Conservation (phyloP, 352 stramenopile genomes). For the Phytophthora colocasiae region DNA sequence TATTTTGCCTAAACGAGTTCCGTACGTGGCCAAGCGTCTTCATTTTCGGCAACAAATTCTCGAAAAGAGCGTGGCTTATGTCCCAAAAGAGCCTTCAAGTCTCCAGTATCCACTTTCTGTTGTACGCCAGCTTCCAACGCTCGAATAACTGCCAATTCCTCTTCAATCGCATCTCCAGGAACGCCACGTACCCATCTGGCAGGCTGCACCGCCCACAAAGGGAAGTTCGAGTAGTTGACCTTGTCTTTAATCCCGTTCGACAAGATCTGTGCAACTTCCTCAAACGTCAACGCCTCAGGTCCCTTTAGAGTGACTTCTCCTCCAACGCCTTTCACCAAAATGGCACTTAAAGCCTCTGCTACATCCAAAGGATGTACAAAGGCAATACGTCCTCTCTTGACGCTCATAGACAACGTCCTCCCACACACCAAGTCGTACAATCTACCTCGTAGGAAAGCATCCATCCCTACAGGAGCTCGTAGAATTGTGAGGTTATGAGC, state of each 20-base stretch:
- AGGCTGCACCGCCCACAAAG: constrained; percentile 76
- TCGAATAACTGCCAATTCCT: constrained; percentile 54
- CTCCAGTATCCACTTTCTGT: constrained; percentile 34
- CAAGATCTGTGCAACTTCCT: constrained; percentile 54
- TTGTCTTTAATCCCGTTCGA: constrained; percentile 47
- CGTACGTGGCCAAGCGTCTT: constrained; percentile 46
- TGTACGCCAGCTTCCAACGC: constrained; percentile 58
- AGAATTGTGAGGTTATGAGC: constrained; percentile 41
- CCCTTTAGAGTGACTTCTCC: constrained; percentile 48
- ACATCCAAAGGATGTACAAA: constrained; percentile 74
- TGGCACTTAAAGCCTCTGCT: constrained; percentile 46
- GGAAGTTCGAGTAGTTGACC: constrained; percentile 72
- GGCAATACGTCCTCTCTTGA: constrained; percentile 62
- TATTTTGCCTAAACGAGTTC: constrained; percentile 13
- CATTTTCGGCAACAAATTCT: constrained; percentile 57
- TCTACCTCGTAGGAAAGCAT: constrained; percentile 59
- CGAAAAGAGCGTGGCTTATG: constrained; percentile 47
- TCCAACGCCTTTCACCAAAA: constrained; percentile 17
- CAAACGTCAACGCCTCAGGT: constrained; percentile 63
- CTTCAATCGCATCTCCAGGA: constrained; percentile 63
- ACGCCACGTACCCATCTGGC: constrained; percentile 77
- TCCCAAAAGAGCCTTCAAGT: constrained; percentile 48
- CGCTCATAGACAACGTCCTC: constrained; percentile 67
- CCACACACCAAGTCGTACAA: constrained; percentile 68
- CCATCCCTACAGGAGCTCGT: constrained; percentile 60